phyloP scores from a whole-genome alignment of 805 yeast genomes.

The Wickerhamomyces strasburgensis region DNA sequence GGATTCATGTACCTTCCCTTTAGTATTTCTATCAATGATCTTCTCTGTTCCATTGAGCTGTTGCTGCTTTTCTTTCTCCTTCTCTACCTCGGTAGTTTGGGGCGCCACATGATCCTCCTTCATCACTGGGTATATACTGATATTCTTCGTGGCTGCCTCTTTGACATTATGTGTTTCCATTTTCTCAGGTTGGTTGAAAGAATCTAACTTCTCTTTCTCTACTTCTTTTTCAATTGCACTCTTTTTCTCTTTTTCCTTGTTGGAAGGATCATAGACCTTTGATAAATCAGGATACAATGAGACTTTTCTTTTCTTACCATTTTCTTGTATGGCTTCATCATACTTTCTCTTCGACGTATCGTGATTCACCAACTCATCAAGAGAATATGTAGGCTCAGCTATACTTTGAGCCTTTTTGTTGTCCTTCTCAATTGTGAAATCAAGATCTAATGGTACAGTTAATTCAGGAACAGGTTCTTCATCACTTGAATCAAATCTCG shows the following conservation, averaged over 20 bases:
- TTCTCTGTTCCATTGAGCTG: no score
- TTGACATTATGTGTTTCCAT: not conserved
- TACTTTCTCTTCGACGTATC: constrained; percentile 1
- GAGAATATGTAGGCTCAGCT: no score
- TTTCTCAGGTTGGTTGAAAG: not conserved
- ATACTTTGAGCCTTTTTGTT: not conserved
- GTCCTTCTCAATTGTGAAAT: constrained; percentile 2
- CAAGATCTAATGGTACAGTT: constrained; percentile 13
- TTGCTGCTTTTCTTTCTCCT: no score
- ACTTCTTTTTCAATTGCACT: no score
- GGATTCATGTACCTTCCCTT: no score
- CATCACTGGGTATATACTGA: constrained; percentile 7
- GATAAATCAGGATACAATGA: not conserved
- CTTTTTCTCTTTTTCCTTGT: not conserved
- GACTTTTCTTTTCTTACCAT: not conserved
- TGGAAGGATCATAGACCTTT: not conserved
- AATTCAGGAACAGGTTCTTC: constrained; percentile 24
- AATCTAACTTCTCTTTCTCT: not conserved
- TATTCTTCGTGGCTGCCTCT: not conserved
- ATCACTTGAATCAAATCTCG: constrained; percentile 20
- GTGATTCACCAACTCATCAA: no score
- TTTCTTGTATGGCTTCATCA: constrained; percentile 1
- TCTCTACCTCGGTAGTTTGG: not conserved
- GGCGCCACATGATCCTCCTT: not conserved
- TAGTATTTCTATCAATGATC: no score